A percentile compares a stretch with the other conserved stretches of the same genome.
Conservation (phyloP, 2,329 filamentous ascomycete species). For the Lecanicillium sp. region DNA sequence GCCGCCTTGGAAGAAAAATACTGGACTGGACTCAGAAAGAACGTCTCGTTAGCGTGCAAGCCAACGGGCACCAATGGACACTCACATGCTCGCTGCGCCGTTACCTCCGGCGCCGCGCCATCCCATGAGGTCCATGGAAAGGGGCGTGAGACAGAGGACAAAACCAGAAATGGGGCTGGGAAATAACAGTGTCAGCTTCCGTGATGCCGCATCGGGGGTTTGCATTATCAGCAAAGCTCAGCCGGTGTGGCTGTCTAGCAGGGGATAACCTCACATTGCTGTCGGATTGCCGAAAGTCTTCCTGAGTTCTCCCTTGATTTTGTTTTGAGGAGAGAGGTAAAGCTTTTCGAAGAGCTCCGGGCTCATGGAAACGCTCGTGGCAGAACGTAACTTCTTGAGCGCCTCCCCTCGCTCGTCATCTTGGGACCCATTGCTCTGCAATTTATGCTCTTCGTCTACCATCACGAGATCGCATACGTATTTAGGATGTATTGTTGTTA, state of each 20-base stretch:
- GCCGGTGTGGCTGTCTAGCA: too few species aligned
- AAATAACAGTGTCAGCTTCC: slow-evolving; percentile 6
- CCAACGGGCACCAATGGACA: slow-evolving; percentile 1
- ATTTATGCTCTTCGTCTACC: too few species aligned
- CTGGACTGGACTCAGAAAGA: slow-evolving; percentile 25
- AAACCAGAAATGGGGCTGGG: slow-evolving; percentile 44
- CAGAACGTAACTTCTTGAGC: slow-evolving; percentile 21
- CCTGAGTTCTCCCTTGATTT: slow-evolving; percentile 43
- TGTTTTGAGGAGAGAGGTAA: slow-evolving; percentile 46
- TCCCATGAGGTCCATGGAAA: slow-evolving; percentile 43
- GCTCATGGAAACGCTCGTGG: slow-evolving; percentile 36
- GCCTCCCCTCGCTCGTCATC: slow-evolving; percentile 2
- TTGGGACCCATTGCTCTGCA: too few species aligned
- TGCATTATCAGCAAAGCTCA: too few species aligned
- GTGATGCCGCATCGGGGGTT: background rate
- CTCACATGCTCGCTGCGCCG: slow-evolving; percentile 42
- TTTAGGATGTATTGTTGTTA: too few species aligned
- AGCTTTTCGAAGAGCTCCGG: slow-evolving; percentile 57
- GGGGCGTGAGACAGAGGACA: slow-evolving; percentile 36
- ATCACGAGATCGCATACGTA: too few species aligned
- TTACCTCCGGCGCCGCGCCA: slow-evolving; percentile 42
- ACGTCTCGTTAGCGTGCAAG: slow-evolving; percentile 7
- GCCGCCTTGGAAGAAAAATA: slow-evolving; percentile 44
- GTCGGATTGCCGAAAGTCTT: slow-evolving; percentile 54
- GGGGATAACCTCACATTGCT: slow-evolving; percentile 36